phyloP scores from a whole-genome alignment of 305 asterid genomes.

The Fraxinus paxiana region DNA sequence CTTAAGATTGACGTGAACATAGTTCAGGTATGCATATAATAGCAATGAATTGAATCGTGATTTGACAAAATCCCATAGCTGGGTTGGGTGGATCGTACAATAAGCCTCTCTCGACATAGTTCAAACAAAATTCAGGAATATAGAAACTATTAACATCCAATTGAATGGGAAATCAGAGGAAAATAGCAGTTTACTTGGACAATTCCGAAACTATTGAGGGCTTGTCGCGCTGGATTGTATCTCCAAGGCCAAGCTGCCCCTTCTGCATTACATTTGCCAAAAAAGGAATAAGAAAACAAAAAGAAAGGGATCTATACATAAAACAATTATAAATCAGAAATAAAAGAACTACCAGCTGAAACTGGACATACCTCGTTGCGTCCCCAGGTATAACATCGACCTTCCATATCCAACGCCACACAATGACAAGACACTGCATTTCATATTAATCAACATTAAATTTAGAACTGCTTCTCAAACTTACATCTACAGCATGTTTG shows the following conservation, averaged over 20 bases:
- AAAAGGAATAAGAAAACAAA: background rate
- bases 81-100: no score
- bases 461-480: background rate
- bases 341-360: background rate
- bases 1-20: background rate
- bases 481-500: background rate
- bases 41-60: background rate
- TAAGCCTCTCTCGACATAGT: background rate
- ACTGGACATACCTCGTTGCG: conserved; percentile 67
- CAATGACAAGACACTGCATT: conserved; percentile 85
- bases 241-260: conserved; percentile 99
- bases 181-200: conserved; percentile 51
- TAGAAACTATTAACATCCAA: background rate
- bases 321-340: background rate
- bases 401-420: conserved; percentile 85
- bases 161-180: background rate
- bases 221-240: conserved; percentile 71
- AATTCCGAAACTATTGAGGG: conserved; percentile 79
- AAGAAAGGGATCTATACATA: conserved; percentile 8
- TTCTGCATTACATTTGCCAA: conserved; percentile 36
- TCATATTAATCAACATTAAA: conserved; percentile 12
- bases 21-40: background rate
- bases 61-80: background rate
- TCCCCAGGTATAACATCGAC: conserved; percentile 97
- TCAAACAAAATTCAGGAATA: conserved; percentile 2